Percentiles rank a stretch among this genome's conserved stretches.
These are phyloP conservation scores for Conidiobolus incongruus DNA, from an alignment of 371 early-diverging fungal genomes.

Conservation along the genomic window DNA sequence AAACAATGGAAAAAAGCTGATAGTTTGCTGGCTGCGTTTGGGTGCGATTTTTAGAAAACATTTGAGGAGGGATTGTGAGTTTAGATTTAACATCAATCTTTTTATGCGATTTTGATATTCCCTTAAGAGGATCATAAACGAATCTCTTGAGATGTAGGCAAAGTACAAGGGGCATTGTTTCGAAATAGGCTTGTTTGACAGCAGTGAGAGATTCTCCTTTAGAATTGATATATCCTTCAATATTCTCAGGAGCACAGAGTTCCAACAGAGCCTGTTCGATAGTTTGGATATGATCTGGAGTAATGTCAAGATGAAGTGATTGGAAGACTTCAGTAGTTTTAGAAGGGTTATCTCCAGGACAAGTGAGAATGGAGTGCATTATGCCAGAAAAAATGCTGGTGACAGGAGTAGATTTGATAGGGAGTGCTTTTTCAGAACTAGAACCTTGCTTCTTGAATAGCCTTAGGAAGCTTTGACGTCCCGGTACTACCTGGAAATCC, in stretches of 20 bases:
- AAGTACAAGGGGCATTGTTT: conserved; percentile 71
- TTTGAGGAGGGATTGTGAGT: conserved; percentile 28
- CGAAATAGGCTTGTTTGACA: conserved; percentile 66
- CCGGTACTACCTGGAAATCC: no score
- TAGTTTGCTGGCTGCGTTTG: conserved; percentile 2
- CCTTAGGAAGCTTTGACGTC: no score
- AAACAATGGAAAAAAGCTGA: conserved; percentile 40
- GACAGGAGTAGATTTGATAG: conserved; percentile 43
- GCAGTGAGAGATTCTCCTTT: conserved; percentile 24
- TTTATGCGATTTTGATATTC: not conserved
- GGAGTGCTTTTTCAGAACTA: not conserved
- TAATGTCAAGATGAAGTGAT: conserved; percentile 73
- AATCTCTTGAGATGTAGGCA: conserved; percentile 91
- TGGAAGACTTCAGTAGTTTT: conserved; percentile 75
- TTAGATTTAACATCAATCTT: conserved; percentile 9
- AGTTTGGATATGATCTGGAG: conserved; percentile 42
- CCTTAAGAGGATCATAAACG: conserved; percentile 33
- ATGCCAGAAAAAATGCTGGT: conserved; percentile 69
- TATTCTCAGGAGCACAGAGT: conserved; percentile 49
- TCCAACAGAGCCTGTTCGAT: conserved; percentile 70
- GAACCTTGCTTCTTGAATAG: no score
- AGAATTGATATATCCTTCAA: conserved; percentile 13
- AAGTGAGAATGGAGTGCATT: conserved; percentile 48
- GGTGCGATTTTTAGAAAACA: conserved; percentile 5
- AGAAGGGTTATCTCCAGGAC: conserved; percentile 54